Evolutionary conservation across 768 basidiomycete species (phyloP).

Genomic region (Strobilomyces dryophilus): DNA sequence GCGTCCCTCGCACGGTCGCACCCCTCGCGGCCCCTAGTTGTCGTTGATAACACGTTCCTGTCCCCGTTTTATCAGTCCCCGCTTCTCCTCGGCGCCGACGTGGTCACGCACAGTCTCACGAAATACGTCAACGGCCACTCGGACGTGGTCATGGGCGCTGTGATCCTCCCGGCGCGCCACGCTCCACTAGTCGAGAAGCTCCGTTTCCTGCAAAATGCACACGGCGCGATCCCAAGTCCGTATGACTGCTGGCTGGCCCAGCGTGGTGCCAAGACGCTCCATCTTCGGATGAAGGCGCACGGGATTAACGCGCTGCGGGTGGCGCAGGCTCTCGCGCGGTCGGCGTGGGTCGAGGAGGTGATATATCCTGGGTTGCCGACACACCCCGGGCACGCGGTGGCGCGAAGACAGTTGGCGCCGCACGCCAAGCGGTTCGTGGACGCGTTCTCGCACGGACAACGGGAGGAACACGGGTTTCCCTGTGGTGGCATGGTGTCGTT

Average conservation of each 20-base stretch:
- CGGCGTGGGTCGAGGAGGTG: slow-evolving; percentile 68
- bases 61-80: slow-evolving; percentile 91
- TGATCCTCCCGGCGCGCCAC: slow-evolving; percentile 63
- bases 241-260: slow-evolving; percentile 90
- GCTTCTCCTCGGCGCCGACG: slow-evolving; percentile 77
- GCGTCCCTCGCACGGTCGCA: slow-evolving; percentile 60
- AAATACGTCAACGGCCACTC: slow-evolving; percentile 96
- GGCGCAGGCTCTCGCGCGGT: slow-evolving; percentile 54
- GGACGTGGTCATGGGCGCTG: slow-evolving; percentile 87
- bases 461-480: slow-evolving; percentile 54
- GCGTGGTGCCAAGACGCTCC: slow-evolving; percentile 88
- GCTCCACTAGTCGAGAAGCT: slow-evolving; percentile 48
- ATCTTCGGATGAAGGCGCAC: slow-evolving; percentile 83
- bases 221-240: slow-evolving; percentile 78
- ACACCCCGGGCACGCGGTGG: slow-evolving; percentile 63
- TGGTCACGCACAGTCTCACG: slow-evolving; percentile 79
- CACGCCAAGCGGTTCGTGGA: slow-evolving; percentile 68
- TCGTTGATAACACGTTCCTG: slow-evolving; percentile 94
- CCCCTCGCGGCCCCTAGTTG: slow-evolving; percentile 65
- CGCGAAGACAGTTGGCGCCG: slow-evolving; percentile 57
- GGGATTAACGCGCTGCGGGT: slow-evolving; percentile 78
- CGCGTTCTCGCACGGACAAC: slow-evolving; percentile 27
- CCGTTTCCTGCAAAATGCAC: slow-evolving; percentile 87
- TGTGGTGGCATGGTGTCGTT: slow-evolving; percentile 89
- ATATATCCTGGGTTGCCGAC: slow-evolving; percentile 79